These are phyloP conservation scores for Alliaria petiolata DNA, from an alignment of 345 rosid species.

Conservation along the genomic window DNA sequence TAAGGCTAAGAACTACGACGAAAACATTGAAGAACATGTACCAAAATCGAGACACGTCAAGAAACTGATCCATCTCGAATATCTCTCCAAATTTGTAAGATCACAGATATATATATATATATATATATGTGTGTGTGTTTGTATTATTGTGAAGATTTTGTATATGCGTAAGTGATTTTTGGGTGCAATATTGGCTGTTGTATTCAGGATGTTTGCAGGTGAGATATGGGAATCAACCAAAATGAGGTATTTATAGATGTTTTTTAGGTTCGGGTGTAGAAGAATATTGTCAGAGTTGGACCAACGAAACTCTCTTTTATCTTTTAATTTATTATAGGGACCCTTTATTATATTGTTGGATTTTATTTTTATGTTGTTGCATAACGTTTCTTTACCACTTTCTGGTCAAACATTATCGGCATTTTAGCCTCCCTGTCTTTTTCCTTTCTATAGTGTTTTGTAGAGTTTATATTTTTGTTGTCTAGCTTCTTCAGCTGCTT, in stretches of 20 bases:
- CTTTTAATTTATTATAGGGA: not conserved
- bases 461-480: not conserved
- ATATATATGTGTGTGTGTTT: not conserved
- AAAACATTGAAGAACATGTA: slow-evolving; percentile 13
- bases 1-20: slow-evolving; percentile 23
- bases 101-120: too few species aligned
- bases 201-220: slow-evolving; percentile 16
- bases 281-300: slow-evolving; percentile 30
- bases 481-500: slow-evolving; percentile 19
- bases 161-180: not conserved
- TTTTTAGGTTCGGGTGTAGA: slow-evolving; percentile 6
- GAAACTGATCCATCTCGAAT: slow-evolving; percentile 19
- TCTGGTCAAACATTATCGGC: slow-evolving; percentile 35
- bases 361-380: not conserved
- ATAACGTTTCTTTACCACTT: slow-evolving; percentile 30
- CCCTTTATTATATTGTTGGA: not conserved
- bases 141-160: not conserved
- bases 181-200: slow-evolving; percentile 14
- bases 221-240: slow-evolving; percentile 13
- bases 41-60: slow-evolving; percentile 10
- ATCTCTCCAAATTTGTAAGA: not conserved
- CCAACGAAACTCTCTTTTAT: slow-evolving; percentile 18
- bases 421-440: slow-evolving; percentile 18
- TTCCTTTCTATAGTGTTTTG: not conserved
- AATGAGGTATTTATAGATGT: slow-evolving; percentile 33